phyloP scores from a whole-genome alignment of 148 eudicot genomes.

The Agrostemma githago region DNA sequence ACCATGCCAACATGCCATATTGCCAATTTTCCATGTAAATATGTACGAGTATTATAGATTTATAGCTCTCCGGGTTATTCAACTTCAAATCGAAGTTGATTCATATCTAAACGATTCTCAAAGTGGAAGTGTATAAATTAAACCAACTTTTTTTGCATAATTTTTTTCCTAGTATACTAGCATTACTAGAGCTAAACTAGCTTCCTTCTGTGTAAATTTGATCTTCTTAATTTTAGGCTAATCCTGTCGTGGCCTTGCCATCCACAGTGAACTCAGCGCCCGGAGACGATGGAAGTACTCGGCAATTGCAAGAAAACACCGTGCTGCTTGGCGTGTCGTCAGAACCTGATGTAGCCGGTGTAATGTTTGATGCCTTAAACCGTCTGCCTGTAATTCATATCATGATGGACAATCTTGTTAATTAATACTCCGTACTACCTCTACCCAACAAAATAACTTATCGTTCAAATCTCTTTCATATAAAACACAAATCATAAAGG shows the following conservation, averaged over 20 bases:
- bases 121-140: conserved; percentile 6
- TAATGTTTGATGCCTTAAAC: conserved; percentile 68
- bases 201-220: background rate
- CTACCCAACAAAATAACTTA: too few species aligned
- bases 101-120: background rate
- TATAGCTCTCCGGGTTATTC: background rate
- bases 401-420: background rate
- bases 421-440: too few species aligned
- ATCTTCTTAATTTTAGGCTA: conserved; percentile 16
- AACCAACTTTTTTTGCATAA: background rate
- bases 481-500: too few species aligned
- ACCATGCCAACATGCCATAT: too few species aligned
- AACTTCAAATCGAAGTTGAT: background rate
- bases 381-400: conserved; percentile 60
- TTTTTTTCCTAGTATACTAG: background rate
- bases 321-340: conserved; percentile 75
- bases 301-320: conserved; percentile 78
- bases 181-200: conserved; percentile 3
- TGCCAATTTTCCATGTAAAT: too few species aligned
- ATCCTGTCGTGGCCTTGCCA: conserved; percentile 78
- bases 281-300: conserved; percentile 96
- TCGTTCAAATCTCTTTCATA: too few species aligned
- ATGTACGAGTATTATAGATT: too few species aligned
- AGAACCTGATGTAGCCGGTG: conserved; percentile 67
- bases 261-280: conserved; percentile 88